Evolutionary conservation across 2,329 filamentous ascomycete species (phyloP), one percentile per base, ranked within the genome.

Genomic region (Penicillium janthinellum): DNA sequence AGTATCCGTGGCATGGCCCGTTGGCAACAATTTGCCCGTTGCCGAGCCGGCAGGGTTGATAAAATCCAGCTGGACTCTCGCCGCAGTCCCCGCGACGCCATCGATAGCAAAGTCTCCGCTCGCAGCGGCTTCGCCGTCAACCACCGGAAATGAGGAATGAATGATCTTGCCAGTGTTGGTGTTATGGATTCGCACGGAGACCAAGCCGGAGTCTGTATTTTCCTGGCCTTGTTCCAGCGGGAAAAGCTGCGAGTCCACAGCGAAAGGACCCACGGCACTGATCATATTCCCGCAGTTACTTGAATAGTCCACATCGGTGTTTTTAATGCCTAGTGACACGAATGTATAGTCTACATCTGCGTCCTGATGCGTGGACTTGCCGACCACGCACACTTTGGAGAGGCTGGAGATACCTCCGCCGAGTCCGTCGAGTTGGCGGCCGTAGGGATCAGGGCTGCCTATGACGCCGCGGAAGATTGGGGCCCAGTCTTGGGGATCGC

Each of bases 231-330:
- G 10, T 0, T 41, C 15, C 6, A 64, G 31, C 0, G 58, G 14
- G 57, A 85, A 75, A 1, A 88, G 62, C 2, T 82, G 79, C 28
- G 80, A 73, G 75, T 91, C 76, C 70, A 87, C 77, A 2, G 86
- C 86, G 68, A 85, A 88, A 0, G 89, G 88, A 0, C 88, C 90
- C 50, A 91, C 82, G 0, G 86, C 82, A 42, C 84, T 82, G 5
- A 81, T 85, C 87, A 92, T 89, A 71, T 91, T 91, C n/a, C 89
- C 89, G 70, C 89, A 91, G 67, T 91, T 92, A 25, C 88, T 86
- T 0, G 86, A 85, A 67, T 85, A 83, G 67, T 91, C 89, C 2
- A 91, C 80, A 34, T 78, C 75, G 4, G 78, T 77, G 65, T 88
- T 82, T 55, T 83, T 83, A 55, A 91, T 83, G 3, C 88, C 88